A percentile compares a stretch with the other conserved stretches of the same genome.
phyloP scores from a whole-genome alignment of 495 filamentous ascomycete species.

The Hypoxylon intermedium region DNA sequence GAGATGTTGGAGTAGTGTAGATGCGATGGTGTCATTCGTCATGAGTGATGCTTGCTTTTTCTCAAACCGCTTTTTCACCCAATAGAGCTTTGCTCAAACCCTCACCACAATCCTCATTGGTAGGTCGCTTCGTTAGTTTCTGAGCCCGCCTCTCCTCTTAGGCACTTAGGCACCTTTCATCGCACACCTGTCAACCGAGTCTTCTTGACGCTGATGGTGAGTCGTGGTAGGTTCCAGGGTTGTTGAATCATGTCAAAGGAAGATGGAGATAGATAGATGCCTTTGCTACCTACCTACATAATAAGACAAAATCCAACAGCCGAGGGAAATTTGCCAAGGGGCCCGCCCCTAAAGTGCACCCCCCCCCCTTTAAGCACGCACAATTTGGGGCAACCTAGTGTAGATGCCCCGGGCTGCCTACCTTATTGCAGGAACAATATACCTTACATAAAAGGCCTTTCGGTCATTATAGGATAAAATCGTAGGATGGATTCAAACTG shows the following conservation, averaged over 20 bases:
- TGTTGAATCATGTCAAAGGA: conserved; percentile 20
- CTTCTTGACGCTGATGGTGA: conserved; percentile 7
- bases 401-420: too few species aligned
- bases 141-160: neutral
- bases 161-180: neutral
- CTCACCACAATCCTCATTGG: neutral
- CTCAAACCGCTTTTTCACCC: neutral
- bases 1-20: neutral
- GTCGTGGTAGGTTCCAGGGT: conserved; percentile 14
- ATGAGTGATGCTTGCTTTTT: conserved; percentile 2
- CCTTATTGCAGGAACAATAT: too few species aligned
- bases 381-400: conserved; percentile 1
- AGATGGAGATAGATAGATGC: too few species aligned
- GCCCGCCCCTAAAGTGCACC: neutral
- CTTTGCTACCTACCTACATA: neutral
- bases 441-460: too few species aligned
- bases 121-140: neutral
- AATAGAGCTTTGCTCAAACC: neutral
- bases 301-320: too few species aligned
- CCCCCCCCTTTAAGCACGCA: neutral
- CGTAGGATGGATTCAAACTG: too few species aligned
- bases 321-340: conserved; percentile 11
- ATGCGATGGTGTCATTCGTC: neutral
- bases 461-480: too few species aligned
- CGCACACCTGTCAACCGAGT: conserved; percentile 2